These are phyloP conservation scores for Leccinum brunneo-olivaceum DNA, from an alignment of 1,284 basidiomycete genomes.

Conservation along the genomic window DNA sequence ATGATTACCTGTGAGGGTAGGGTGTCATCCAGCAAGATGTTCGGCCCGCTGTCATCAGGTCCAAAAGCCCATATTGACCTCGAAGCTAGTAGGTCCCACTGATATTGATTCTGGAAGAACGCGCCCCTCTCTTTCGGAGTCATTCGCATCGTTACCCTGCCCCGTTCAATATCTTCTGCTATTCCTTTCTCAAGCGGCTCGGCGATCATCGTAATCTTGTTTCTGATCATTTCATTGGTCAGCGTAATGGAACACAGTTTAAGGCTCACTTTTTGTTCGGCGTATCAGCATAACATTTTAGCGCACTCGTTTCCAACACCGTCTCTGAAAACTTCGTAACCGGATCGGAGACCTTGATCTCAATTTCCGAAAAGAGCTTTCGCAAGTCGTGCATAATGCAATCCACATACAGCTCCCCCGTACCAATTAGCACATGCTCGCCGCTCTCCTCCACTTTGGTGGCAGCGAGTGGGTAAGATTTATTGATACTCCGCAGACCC, in stretches of 20 bases:
- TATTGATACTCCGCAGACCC: conserved; percentile 94
- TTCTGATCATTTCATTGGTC: conserved; percentile 44
- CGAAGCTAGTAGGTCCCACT: conserved; percentile 96
- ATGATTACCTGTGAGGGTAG: conserved; percentile 77
- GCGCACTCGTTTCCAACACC: conserved; percentile 93
- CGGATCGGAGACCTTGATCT: conserved; percentile 99
- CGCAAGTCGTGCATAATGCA: conserved; percentile 96
- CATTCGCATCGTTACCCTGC: conserved; percentile 89
- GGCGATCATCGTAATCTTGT: conserved; percentile 96
- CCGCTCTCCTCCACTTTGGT: conserved; percentile 99
- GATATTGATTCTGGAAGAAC: conserved; percentile 93
- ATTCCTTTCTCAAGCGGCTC: conserved; percentile 92
- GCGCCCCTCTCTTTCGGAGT: conserved; percentile 87
- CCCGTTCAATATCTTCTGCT: conserved; percentile 89
- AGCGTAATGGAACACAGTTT: background rate
- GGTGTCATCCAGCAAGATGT: conserved; percentile 93
- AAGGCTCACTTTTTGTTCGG: conserved; percentile 90
- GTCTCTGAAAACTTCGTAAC: conserved; percentile 99
- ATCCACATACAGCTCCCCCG: conserved; percentile 95
- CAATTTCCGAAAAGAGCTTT: conserved; percentile 91
- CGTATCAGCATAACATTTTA: conserved; percentile 98
- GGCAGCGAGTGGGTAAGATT: conserved; percentile 88
- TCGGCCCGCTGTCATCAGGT: conserved; percentile 91
- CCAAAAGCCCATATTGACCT: conserved; percentile 99
- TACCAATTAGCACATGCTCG: conserved; percentile 95